These are phyloP conservation scores for Fusarium foetens DNA, from an alignment of 2,329 filamentous ascomycete species.

Conservation along the genomic window DNA sequence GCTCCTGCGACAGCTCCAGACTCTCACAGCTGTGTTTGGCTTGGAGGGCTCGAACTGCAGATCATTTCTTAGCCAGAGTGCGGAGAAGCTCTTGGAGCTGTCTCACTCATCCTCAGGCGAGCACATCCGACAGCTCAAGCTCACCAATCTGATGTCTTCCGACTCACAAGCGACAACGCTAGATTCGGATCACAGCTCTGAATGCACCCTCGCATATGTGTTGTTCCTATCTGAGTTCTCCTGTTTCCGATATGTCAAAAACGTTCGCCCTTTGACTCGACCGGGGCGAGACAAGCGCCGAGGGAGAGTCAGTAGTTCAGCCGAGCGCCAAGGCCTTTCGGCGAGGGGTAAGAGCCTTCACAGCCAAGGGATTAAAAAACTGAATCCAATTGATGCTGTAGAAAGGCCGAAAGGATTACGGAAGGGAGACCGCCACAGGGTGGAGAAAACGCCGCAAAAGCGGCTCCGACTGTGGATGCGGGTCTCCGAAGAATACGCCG, in stretches of 20 bases:
- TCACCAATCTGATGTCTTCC: conserved; percentile 12
- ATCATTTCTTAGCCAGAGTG: conserved; percentile 28
- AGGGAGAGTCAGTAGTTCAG: conserved; percentile 11
- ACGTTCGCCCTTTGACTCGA: conserved; percentile 8
- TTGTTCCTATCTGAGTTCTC: background rate
- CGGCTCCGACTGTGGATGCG: conserved; percentile 28
- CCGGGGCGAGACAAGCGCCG: conserved; percentile 13
- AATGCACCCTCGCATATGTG: conserved; percentile 12
- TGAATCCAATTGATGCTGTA: background rate
- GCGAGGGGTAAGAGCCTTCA: conserved; percentile 14
- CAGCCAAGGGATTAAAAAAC: background rate
- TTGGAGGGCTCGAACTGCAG: conserved; percentile 19
- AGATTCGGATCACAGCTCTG: conserved; percentile 6
- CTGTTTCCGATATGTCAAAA: conserved; percentile 28
- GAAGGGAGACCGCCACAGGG: conserved; percentile 14
- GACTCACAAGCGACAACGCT: background rate
- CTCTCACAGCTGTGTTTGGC: background rate
- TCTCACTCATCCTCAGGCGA: conserved; percentile 23
- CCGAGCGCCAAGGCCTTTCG: conserved; percentile 5
- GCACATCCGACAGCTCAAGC: conserved; percentile 7
- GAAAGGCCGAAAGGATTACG: conserved; percentile 13
- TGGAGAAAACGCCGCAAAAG: conserved; percentile 21
- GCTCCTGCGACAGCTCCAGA: conserved; percentile 19
- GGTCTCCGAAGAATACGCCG: conserved; percentile 8
- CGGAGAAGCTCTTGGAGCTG: conserved; percentile 33